Evolutionary conservation across 768 basidiomycete genomes (phyloP), one percentile per base, ranked within the genome.

Genomic region (Phanerochaete sordida): DNA sequence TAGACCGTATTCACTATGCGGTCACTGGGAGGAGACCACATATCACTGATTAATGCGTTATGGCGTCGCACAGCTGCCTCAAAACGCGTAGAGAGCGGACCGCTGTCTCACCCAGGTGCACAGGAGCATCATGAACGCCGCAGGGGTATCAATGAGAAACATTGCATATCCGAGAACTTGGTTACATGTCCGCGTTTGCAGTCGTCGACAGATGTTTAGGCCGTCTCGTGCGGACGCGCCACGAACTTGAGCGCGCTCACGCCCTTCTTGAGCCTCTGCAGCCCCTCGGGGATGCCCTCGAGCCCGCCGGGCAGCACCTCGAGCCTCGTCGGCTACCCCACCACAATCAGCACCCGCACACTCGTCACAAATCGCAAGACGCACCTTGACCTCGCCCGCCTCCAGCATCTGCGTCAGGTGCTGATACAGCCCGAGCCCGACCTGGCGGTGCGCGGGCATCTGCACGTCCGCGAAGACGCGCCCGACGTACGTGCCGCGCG

Each of bases 401-500:
- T 31, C 60, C 16, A 68, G 53, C 53, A 66, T 44, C 16, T 12
- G 56, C 0, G 63, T 53, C 12, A 68, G 45, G 24, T 56, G 31
- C 60, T 61, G 19, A 60, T 59, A 66, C 64, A 73, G 52, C 39
- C 58, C 58, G 35, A 45, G 50, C 35, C 63, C 67, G 31, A 58
- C 49, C 44, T 61, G 55, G 13, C 33, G 45, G 23, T 64, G 53
- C 11, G 45, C 27, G 16, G 61, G 62, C 4, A 45, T 0, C 2
- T 64, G 58, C 19, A 61, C 59, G 5, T 44, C 48, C 3, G 66
- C 64, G 16, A 45, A 72, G 11, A 84, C 79, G 55, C 79, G 76
- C 24, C 84, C 78, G 45, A 73, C 74, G n/a, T 84, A 72, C 35
- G 75, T 76, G 15, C 81, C 81, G 15, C 47, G 44, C 33, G 75